Evolutionary conservation across 139 green algal species (phyloP), one percentile per base, ranked within the genome.

Genomic region (Closterium sp.): DNA sequence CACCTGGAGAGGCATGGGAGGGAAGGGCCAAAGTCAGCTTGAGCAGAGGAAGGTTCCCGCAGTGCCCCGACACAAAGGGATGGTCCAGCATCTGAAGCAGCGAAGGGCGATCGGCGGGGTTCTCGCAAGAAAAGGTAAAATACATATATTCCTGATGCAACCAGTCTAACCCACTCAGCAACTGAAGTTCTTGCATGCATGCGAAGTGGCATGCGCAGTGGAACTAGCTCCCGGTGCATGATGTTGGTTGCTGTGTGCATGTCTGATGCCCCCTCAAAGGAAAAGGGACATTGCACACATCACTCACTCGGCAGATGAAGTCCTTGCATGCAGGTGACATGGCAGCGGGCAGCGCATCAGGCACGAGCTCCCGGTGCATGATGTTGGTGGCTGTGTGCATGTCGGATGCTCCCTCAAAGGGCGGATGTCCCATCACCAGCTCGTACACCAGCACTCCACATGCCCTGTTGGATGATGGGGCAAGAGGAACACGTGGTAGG

Each of bases 371-470:
- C 85, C 31, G 0, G 10, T 91, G 27, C 9, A 89, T 86, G 70
- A 97, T 97, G 89, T 97, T 93, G 0, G 94, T 91, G 1, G 95
- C 89, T 5, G 92, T 96, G 70, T 96, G 93, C 86, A 95, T 88
- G 91, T 97, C 89, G 21, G 50, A 31, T 24, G 85, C 17, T 1
- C 11, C 88, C 28, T 94, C 96, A 92, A 98, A 98, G 10, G 97
- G 97, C 27, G 97, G 96, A 86, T 93, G 90, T 1, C 97, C 97
- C 50, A 97, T 95, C 22, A 97, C 94, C 42, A 98, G 96, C 95
- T 98, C 97, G 90, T 97, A 98, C 4, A 96, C 97, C 86, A 98
- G 95, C 22, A 98, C 95, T 2, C 97, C 97, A n/a, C 94, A 97
- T 28, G 91, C 91, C 91, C 91, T 93, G 79, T 1, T 9, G 28